Percentiles rank a stretch among this genome's conserved stretches.
Conservation (phyloP, 2,329 filamentous ascomycete genomes). For the Xylariaceae sp. region DNA sequence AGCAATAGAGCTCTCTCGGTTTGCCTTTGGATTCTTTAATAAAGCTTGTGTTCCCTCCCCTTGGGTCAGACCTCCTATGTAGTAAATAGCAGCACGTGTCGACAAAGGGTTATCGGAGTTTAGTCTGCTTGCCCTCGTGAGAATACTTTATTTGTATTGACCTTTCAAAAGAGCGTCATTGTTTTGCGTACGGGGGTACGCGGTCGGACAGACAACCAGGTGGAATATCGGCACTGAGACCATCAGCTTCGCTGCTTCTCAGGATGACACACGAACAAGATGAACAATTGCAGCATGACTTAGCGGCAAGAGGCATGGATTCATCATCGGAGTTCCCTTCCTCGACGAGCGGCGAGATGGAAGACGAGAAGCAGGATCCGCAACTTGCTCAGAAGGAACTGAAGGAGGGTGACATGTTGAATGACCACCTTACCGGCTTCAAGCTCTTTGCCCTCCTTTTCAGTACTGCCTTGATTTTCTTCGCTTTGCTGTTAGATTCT, state of each 20-base stretch:
- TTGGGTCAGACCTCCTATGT: background rate
- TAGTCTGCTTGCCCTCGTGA: background rate
- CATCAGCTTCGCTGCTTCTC: background rate
- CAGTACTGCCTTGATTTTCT: conserved; percentile 33
- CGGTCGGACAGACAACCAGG: background rate
- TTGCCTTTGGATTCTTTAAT: too few species aligned
- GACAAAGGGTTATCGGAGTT: background rate
- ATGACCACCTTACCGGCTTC: conserved; percentile 27
- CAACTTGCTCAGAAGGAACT: conserved; percentile 2
- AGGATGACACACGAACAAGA: conserved; percentile 1
- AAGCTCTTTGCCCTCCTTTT: conserved; percentile 27
- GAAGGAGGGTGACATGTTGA: conserved; percentile 19
- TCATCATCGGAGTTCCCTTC: background rate
- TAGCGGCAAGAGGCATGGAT: background rate
- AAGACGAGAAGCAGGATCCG: conserved; percentile 1
- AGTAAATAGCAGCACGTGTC: too few species aligned
- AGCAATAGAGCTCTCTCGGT: background rate
- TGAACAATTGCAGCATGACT: background rate
- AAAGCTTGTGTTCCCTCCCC: background rate
- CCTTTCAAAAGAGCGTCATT: background rate
- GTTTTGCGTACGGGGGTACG: background rate
- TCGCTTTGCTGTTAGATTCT: conserved; percentile 48
- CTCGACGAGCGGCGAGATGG: conserved; percentile 2
- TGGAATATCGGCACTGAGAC: background rate
- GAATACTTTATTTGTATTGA: background rate